Base-by-base conservation (phyloP, 2,329 filamentous ascomycete species). In the Stemphylium vesicarium region DNA sequence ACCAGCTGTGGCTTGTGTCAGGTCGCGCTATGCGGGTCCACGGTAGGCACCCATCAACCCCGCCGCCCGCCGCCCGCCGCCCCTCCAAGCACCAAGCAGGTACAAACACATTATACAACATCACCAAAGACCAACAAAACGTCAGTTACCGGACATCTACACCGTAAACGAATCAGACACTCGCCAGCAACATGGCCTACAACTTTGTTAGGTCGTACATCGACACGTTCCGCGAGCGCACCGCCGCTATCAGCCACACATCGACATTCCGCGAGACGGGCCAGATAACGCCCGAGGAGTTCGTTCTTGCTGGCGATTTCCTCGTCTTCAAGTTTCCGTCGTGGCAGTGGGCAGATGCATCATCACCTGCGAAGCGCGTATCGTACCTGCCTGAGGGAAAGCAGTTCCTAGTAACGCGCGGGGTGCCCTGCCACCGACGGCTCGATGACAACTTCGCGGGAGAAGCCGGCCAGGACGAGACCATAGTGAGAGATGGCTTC, bases 251-350 rank as follows among this genome's bases (percentile, higher is more conserved):
- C 69, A 88, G 87, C 56, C 88, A 96, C 76, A 96, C 87, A 47
- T 98, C 94, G 3, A 98, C 91, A 62, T 99, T 99, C 79, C 91
- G 94, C 68, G 85, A 86, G 69, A 96, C 93, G 4, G 95, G 95
- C 63, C 91, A 98, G 80, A 95, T 99, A 78, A 98, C 94, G 0
- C 94, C 94, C 15, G 94, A 97, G 72, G 95, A 99, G 82, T 99
- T 99, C 77, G 84, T 97, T 45, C 89, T 90, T 4, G 95, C 95
- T 3, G 95, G 95, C 68, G 95, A 99, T 80, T 99, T 98, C 76
- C 87, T 99, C 33, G 93, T 96, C 71, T 96, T 96, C 87, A 98
- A 97, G 81, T 99, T 99, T 79, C 95, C 94, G 8, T 96, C 94
- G 54, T 99, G 95, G 95, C 90, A 91, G 44, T 99, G 95, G 95